phyloP scores from a whole-genome alignment of 2,329 filamentous ascomycete genomes.

The Cadophora sp. region DNA sequence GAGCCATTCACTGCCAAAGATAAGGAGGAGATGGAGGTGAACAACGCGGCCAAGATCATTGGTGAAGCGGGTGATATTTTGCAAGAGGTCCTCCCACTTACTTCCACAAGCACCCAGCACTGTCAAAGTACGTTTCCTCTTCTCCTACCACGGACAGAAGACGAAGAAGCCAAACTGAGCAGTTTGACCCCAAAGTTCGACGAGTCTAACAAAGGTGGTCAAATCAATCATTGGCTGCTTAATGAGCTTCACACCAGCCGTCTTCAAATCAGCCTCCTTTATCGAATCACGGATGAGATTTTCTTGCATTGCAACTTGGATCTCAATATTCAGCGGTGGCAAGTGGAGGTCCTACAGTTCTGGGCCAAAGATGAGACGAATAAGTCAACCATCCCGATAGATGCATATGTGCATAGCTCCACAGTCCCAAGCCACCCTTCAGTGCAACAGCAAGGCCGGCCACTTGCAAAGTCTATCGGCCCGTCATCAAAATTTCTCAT shows the following conservation, averaged over 20 bases:
- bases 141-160: not conserved
- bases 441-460: not conserved
- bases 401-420: not conserved
- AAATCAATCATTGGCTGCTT: not conserved
- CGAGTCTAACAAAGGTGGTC: not conserved
- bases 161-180: not conserved
- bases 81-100: not conserved
- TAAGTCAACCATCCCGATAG: not conserved
- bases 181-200: not conserved
- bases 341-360: not conserved
- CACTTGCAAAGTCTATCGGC: not conserved
- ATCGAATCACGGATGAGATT: not conserved
- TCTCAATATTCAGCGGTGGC: not conserved
- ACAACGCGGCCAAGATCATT: not conserved
- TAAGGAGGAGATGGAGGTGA: not conserved
- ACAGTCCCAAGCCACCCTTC: not conserved
- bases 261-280: not conserved
- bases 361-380: not conserved
- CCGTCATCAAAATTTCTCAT: not conserved
- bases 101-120: not conserved
- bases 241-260: not conserved
- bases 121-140: not conserved
- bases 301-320: not conserved
- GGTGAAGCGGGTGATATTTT: not conserved
- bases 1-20: not conserved